Evolutionary conservation across 192 early-diverging fungal genomes (phyloP), one percentile per base, ranked within the genome.

Genomic region (Globomyces pollinis-pini): DNA sequence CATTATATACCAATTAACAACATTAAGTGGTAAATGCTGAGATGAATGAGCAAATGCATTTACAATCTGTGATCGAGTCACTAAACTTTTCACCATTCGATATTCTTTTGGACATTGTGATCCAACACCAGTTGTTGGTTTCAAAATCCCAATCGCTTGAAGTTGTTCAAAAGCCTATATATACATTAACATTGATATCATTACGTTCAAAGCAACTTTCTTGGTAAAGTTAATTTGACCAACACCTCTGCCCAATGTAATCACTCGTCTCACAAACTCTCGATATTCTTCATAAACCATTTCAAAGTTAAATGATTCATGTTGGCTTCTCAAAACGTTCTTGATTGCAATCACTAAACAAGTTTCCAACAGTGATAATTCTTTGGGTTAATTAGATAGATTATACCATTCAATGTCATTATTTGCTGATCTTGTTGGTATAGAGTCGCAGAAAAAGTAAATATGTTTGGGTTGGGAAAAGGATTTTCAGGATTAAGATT

Each of bases 241-340:
- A 74, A 72, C 1, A 68, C 49, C 33, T 63, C 36, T 44, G 59
- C 61, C 13, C 52, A 33, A 57, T 60, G 26, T 20, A 18, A 38
- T 51, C 32, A 52, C 29, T 11, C 51, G 38, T 50, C 42, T 56
- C 28, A 87, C 84, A 63, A 94, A 90, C 0, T 87, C 83, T 56
- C 86, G 84, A 75, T 92, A 94, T 72, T 89, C 88, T 60, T 94
- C 88, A 63, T 91, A 91, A 3, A 93, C 81, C 90, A 96, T 94
- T 65, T 90, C 88, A 77, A 96, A 96, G 57, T 93, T 96, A 63
- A 91, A 94, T 18, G 73, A 69, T 43, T 60, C 61, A n/a, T 74
- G 82, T 39, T 87, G 84, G 18, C 78, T 76, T 8, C 78, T 73
- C 16, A 86, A 64, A 35, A 90, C 60, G 24, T 88, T 80, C 55